A percentile compares a stretch with the other conserved stretches of the same genome.
phyloP scores from a whole-genome alignment of 352 stramenopile species.

The Phytophthora sansomeana region DNA sequence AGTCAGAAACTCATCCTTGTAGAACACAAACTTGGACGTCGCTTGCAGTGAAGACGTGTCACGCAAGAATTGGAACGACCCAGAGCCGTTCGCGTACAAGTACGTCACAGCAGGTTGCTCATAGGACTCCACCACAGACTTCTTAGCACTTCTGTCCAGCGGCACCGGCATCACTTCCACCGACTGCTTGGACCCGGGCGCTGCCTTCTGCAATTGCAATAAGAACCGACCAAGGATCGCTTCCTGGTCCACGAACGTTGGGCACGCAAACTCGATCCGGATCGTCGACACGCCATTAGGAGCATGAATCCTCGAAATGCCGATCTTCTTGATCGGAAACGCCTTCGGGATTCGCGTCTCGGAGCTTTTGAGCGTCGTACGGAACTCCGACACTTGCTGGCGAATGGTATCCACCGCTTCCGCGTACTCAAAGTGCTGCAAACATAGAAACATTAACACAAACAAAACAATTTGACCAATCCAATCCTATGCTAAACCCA shows the following conservation, averaged over 20 bases:
- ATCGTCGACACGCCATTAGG: conserved; percentile 87
- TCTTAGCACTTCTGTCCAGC: conserved; percentile 45
- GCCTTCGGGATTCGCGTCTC: conserved; percentile 78
- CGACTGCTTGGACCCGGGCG: conserved; percentile 30
- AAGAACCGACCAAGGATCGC: conserved; percentile 78
- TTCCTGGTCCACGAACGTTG: conserved; percentile 79
- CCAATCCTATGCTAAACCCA: background rate
- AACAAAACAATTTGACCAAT: background rate
- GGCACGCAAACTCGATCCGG: conserved; percentile 84
- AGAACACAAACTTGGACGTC: conserved; percentile 78
- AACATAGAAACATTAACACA: conserved; percentile 9
- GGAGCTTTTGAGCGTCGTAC: conserved; percentile 71
- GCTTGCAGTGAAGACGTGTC: conserved; percentile 54
- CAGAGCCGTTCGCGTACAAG: conserved; percentile 75
- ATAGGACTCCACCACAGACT: conserved; percentile 70
- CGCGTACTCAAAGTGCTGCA: conserved; percentile 68
- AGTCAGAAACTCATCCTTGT: conserved; percentile 86
- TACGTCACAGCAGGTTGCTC: conserved; percentile 78
- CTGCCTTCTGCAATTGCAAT: conserved; percentile 52
- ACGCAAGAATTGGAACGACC: conserved; percentile 85
- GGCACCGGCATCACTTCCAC: conserved; percentile 73
- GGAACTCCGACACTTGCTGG: conserved; percentile 81
- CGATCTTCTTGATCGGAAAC: conserved; percentile 86
- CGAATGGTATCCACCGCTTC: conserved; percentile 76
- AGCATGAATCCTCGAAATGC: conserved; percentile 77